phyloP scores from a whole-genome alignment of 495 filamentous ascomycete species.

The Penicillium pulvis region DNA sequence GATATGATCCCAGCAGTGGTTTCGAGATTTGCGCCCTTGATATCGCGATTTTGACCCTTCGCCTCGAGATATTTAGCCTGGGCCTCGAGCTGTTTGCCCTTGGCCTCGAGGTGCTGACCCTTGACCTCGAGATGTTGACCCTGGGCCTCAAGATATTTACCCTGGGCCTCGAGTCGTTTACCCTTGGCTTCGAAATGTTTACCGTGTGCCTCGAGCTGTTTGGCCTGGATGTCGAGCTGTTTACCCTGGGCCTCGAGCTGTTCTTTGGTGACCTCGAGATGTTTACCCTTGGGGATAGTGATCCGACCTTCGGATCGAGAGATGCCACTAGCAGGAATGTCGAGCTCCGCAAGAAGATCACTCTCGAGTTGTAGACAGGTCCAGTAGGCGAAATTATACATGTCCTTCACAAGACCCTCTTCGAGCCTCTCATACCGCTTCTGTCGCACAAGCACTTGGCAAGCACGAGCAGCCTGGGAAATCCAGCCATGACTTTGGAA shows the following conservation, averaged over 20 bases:
- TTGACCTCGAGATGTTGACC: no score
- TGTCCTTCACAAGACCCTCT: slow-evolving; percentile 41
- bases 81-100: no score
- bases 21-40: no score
- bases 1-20: slow-evolving; percentile 31
- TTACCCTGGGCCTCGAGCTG: no score
- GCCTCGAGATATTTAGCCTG: no score
- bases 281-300: slow-evolving; percentile 55
- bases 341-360: slow-evolving; percentile 90
- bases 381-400: slow-evolving; percentile 84
- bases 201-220: no score
- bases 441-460: slow-evolving; percentile 75
- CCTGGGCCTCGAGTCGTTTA: no score
- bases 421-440: slow-evolving; percentile 38
- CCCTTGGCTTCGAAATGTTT: no score
- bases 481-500: slow-evolving; percentile 93
- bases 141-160: no score
- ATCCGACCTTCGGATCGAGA: slow-evolving; percentile 71
- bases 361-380: slow-evolving; percentile 94
- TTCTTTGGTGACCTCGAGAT: slow-evolving; percentile 22
- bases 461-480: slow-evolving; percentile 70
- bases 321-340: slow-evolving; percentile 77
- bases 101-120: no score
- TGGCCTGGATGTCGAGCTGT: no score
- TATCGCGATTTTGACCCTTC: no score